A percentile compares a stretch with the other conserved stretches of the same genome.
phyloP scores from a whole-genome alignment of 106 monocot species.

The Apostasia ramifera region DNA sequence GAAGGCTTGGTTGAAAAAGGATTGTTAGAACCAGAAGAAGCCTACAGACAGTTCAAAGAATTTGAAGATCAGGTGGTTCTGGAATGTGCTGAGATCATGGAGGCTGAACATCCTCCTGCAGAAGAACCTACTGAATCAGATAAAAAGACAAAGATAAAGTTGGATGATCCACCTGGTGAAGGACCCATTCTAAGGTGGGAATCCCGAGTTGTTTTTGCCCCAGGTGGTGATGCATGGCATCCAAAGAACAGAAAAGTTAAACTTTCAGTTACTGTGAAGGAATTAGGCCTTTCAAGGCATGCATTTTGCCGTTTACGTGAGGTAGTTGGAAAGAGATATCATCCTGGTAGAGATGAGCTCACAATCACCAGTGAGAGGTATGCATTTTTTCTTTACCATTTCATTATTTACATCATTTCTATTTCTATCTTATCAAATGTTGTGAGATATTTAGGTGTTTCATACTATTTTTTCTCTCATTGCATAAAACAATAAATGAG shows the following conservation, averaged over 20 bases:
- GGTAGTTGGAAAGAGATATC: slow-evolving; percentile 86
- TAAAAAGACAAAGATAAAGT: slow-evolving; percentile 28
- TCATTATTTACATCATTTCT: not conserved
- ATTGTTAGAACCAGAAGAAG: slow-evolving; percentile 72
- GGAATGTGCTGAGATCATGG: slow-evolving; percentile 66
- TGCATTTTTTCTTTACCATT: slow-evolving; percentile 1
- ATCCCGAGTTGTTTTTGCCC: slow-evolving; percentile 80
- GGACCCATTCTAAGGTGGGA: slow-evolving; percentile 93
- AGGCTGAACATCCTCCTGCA: slow-evolving; percentile 34
- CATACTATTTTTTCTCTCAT: too few species aligned
- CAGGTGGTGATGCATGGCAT: slow-evolving; percentile 89
- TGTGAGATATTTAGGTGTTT: too few species aligned
- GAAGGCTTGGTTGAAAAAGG: slow-evolving; percentile 78
- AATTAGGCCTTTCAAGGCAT: slow-evolving; percentile 71
- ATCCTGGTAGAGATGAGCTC: slow-evolving; percentile 91
- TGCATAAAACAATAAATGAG: too few species aligned
- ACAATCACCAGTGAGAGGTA: slow-evolving; percentile 98
- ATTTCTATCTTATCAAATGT: too few species aligned
- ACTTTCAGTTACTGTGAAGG: slow-evolving; percentile 82
- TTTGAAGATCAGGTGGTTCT: slow-evolving; percentile 80
- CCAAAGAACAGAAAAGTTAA: slow-evolving; percentile 95
- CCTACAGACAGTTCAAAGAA: slow-evolving; percentile 73
- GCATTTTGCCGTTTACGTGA: slow-evolving; percentile 61
- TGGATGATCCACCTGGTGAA: slow-evolving; percentile 87
- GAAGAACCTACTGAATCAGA: slow-evolving; percentile 18